These are phyloP conservation scores for Davidsoniella virescens DNA, from an alignment of 2,329 filamentous ascomycete species.

Conservation along the genomic window DNA sequence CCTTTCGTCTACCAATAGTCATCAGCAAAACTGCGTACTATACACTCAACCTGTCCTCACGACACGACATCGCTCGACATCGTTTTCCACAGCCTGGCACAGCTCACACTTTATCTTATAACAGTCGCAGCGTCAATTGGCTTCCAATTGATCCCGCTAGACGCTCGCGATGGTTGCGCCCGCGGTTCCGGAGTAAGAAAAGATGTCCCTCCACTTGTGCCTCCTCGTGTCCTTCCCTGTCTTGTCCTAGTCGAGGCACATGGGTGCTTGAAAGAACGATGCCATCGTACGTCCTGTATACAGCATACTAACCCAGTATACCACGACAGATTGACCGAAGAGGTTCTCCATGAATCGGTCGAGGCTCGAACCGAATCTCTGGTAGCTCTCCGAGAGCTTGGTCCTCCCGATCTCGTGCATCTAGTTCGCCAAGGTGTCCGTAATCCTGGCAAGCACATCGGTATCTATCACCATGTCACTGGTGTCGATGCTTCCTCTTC, in stretches of 20 bases:
- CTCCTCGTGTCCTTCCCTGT: neutral
- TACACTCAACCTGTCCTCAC: too few relatives aligned
- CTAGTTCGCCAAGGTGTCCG: conserved; percentile 59
- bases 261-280: neutral
- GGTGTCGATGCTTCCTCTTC: conserved; percentile 95
- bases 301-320: neutral
- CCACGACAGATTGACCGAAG: conserved; percentile 68
- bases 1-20: neutral
- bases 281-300: conserved; percentile 10
- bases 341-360: conserved; percentile 78
- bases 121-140: neutral
- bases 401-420: conserved; percentile 89
- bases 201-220: neutral
- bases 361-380: conserved; percentile 86
- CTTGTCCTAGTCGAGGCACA: conserved; percentile 7
- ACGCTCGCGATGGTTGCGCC: conserved; percentile 49
- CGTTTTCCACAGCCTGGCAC: too few relatives aligned
- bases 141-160: conserved; percentile 8
- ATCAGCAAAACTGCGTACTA: too few relatives aligned
- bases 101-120: too few relatives aligned
- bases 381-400: conserved; percentile 72
- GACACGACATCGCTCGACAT: neutral
- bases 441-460: conserved; percentile 49
- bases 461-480: conserved; percentile 95
- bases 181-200: conserved; percentile 52